phyloP scores from a whole-genome alignment of 2,329 filamentous ascomycete species.

The Metarhizium brunneum region DNA sequence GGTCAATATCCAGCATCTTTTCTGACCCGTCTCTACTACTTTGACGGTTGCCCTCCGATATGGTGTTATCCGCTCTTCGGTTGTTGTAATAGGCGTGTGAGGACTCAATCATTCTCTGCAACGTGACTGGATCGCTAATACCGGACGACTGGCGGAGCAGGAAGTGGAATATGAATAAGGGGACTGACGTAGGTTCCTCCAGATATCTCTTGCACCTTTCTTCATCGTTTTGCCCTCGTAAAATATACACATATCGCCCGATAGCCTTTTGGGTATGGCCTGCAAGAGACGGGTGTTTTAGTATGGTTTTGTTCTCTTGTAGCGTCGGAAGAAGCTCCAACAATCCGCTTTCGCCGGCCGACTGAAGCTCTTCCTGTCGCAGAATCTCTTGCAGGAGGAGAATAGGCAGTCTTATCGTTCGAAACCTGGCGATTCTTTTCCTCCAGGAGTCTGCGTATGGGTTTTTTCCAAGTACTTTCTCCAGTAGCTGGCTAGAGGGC shows the following conservation, averaged over 20 bases:
- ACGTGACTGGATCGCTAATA: constrained; percentile 14
- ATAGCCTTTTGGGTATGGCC: constrained; percentile 14
- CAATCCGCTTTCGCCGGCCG: constrained; percentile 10
- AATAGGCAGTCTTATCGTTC: constrained; percentile 18
- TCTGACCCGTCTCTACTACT: neutral
- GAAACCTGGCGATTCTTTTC: constrained; percentile 13
- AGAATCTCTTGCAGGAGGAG: constrained; percentile 24
- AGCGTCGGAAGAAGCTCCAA: constrained; percentile 16
- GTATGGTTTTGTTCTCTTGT: constrained; percentile 13
- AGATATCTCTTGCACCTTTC: constrained; percentile 23
- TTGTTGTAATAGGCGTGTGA: constrained; percentile 11
- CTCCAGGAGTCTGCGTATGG: constrained; percentile 9
- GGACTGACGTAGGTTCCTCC: constrained; percentile 13
- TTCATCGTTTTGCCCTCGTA: constrained; percentile 20
- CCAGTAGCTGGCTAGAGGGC: constrained; percentile 16
- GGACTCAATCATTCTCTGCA: constrained; percentile 18
- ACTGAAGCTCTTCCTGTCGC: constrained; percentile 12
- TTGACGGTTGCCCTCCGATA: neutral
- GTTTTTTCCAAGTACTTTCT: constrained; percentile 10
- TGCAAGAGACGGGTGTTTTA: constrained; percentile 11
- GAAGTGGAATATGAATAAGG: constrained; percentile 22
- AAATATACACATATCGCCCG: constrained; percentile 18
- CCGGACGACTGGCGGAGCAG: constrained; percentile 17
- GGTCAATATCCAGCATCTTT: constrained; percentile 8
- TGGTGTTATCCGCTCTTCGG: neutral